Evolutionary conservation across 495 filamentous ascomycete genomes (phyloP).

Genomic region (Ramalina intermedia): DNA sequence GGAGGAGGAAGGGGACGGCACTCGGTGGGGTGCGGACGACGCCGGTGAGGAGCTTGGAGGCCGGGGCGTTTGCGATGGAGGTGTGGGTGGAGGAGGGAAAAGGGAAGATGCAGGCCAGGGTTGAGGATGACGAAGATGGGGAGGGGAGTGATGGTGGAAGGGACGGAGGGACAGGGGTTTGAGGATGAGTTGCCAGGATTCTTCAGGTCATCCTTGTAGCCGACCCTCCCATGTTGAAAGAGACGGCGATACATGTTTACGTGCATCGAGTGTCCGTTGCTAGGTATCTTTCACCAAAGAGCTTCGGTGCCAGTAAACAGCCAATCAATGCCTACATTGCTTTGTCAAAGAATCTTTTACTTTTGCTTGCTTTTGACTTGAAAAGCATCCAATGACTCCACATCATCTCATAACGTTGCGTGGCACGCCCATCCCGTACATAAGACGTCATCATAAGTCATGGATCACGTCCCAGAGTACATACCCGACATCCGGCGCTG

Average conservation of each 20-base stretch:
- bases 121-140: slow-evolving; percentile 1
- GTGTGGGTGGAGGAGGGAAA: slow-evolving; percentile 43
- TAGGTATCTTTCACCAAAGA: no score
- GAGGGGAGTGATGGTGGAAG: background rate
- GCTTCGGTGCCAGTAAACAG: no score
- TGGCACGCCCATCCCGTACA: no score
- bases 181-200: background rate
- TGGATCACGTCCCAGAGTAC: background rate
- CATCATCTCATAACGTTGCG: no score
- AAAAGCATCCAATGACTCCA: no score
- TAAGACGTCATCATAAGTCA: background rate
- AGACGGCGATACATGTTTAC: no score
- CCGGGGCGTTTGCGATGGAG: slow-evolving; percentile 38
- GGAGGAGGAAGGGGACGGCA: slow-evolving; percentile 17
- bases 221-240: no score
- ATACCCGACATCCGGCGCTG: background rate
- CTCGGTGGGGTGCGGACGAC: slow-evolving; percentile 24
- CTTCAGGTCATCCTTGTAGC: no score
- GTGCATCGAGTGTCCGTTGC: no score
- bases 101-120: slow-evolving; percentile 31
- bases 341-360: no score
- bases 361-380: no score
- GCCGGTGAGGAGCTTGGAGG: slow-evolving; percentile 38
- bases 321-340: no score
- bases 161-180: background rate